These are phyloP conservation scores for Penicillium sp. DNA, from an alignment of 2,329 filamentous ascomycete species.

Conservation along the genomic window DNA sequence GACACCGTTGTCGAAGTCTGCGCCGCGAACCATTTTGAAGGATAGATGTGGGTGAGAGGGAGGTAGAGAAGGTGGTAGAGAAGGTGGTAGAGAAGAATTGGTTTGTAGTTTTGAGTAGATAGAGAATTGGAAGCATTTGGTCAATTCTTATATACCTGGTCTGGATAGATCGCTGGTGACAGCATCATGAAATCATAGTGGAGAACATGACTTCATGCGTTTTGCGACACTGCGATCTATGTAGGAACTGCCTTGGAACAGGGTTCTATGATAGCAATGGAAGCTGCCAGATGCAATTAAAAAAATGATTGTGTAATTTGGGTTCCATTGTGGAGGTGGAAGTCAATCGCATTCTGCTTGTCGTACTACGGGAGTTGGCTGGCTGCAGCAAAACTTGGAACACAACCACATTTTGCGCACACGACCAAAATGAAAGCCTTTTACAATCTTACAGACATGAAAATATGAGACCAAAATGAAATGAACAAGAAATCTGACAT, in stretches of 20 bases:
- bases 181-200: constrained; percentile 38
- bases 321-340: not conserved
- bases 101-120: not conserved
- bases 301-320: not conserved
- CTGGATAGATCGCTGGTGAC: constrained; percentile 19
- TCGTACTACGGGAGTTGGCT: too few species aligned
- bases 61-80: not conserved
- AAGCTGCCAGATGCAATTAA: not conserved
- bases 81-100: not conserved
- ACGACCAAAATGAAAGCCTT: too few species aligned
- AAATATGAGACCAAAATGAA: too few species aligned
- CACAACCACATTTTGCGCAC: too few species aligned
- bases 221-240: constrained; percentile 4
- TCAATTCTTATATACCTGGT: constrained; percentile 1
- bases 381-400: not conserved
- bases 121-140: too few species aligned
- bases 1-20: constrained; percentile 41
- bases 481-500: too few species aligned
- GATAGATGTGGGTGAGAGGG: not conserved
- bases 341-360: not conserved
- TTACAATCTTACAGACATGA: too few species aligned
- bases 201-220: constrained; percentile 32
- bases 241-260: constrained; percentile 1
- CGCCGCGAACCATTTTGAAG: constrained; percentile 43
- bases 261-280: not conserved